A percentile compares a stretch with the other conserved stretches of the same genome.
These are phyloP conservation scores for Curvularia sp. DNA, from an alignment of 2,329 filamentous ascomycete species.

Conservation along the genomic window DNA sequence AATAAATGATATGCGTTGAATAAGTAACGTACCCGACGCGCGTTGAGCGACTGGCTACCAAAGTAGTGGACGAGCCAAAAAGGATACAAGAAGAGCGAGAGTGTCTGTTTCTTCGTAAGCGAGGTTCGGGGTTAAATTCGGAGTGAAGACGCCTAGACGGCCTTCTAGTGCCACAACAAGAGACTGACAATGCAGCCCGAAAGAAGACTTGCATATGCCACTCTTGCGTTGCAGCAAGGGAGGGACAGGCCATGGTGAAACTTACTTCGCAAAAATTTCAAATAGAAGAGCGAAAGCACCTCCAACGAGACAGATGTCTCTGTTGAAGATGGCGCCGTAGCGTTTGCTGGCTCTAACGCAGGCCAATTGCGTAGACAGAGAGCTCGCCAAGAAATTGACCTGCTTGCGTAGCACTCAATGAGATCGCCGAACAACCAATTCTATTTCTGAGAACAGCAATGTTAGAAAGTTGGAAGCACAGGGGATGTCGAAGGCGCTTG, in stretches of 20 bases:
- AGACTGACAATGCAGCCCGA: not conserved
- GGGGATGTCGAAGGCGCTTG: slow-evolving; percentile 2
- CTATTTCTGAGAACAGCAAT: slow-evolving; percentile 1
- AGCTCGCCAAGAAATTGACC: not conserved
- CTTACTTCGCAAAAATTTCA: slow-evolving; percentile 13
- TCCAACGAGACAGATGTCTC: too few relatives aligned
- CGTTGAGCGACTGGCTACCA: not conserved
- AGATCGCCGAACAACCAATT: slow-evolving; percentile 1
- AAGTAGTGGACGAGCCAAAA: not conserved
- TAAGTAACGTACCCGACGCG: not conserved
- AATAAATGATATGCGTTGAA: not conserved
- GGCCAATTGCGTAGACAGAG: slow-evolving; percentile 1
- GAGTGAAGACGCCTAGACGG: not conserved
- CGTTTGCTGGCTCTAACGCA: slow-evolving; percentile 7
- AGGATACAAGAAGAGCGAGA: not conserved
- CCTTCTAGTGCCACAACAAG: not conserved
- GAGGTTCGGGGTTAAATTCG: not conserved
- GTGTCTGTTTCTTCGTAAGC: slow-evolving; percentile 8
- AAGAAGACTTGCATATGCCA: not conserved
- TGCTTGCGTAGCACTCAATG: slow-evolving; percentile 14
- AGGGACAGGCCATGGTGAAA: not conserved
- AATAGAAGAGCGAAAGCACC: not conserved
- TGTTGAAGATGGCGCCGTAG: slow-evolving; percentile 9
- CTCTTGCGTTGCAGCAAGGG: not conserved
- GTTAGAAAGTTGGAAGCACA: slow-evolving; percentile 5